Conservation (phyloP, 2,329 filamentous ascomycete species). For the Aspergillus unguis region DNA sequence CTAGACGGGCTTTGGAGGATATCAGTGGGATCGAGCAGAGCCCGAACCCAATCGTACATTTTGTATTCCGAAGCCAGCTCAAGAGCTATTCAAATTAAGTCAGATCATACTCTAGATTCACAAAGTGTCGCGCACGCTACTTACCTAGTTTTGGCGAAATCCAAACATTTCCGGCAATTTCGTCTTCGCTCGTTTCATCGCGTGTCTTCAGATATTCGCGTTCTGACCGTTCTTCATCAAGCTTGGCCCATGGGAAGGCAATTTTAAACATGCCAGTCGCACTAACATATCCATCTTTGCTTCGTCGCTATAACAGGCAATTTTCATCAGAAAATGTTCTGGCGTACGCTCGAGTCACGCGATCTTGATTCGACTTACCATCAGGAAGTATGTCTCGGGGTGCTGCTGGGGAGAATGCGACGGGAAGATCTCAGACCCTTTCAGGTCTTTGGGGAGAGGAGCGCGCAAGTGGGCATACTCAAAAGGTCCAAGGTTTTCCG, state of each 20-base stretch:
- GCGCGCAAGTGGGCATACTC: conserved; percentile 95
- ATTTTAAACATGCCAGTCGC: conserved; percentile 70
- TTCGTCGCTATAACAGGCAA: conserved; percentile 51
- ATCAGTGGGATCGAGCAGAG: conserved; percentile 83
- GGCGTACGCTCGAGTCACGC: not conserved
- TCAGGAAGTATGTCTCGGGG: conserved; percentile 93
- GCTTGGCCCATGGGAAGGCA: conserved; percentile 62
- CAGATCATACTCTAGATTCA: conserved; percentile 2
- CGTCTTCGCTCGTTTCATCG: conserved; percentile 76
- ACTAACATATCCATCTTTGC: conserved; percentile 63
- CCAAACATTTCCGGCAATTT: conserved; percentile 96
- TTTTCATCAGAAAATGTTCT: not conserved
- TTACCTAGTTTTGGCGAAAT: conserved; percentile 72
- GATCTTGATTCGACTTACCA: conserved; percentile 52
- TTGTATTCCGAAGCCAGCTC: conserved; percentile 81
- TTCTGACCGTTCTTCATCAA: conserved; percentile 57
- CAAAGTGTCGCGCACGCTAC: conserved; percentile 8
- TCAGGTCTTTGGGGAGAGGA: conserved; percentile 84
- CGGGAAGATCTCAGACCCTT: conserved; percentile 85
- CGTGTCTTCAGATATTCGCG: conserved; percentile 78
- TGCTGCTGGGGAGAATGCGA: conserved; percentile 58
- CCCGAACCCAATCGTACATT: conserved; percentile 81
- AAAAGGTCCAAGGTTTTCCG: conserved; percentile 74
- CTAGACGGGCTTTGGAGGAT: conserved; percentile 66
- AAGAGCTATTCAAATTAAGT: conserved; percentile 60